phyloP scores from a whole-genome alignment of 1,139 yeast genomes.

The Eremothecium coryli region DNA sequence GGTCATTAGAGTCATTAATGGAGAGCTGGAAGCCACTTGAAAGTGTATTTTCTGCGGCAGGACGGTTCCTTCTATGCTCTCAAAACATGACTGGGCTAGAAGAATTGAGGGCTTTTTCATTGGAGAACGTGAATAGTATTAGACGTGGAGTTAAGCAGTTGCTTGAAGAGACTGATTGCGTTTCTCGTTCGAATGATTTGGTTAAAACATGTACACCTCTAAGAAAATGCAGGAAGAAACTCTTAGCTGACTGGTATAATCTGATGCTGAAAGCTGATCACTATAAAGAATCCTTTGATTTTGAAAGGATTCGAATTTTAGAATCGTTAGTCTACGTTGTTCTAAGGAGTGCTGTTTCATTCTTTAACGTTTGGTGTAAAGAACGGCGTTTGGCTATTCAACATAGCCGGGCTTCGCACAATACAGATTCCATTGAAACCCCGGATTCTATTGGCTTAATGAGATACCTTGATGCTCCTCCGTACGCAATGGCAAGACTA shows the following conservation, averaged over 20 bases:
- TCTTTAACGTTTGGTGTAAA: conserved; percentile 66
- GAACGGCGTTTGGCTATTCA: conserved; percentile 34
- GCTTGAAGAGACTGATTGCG: conserved; percentile 70
- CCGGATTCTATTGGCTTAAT: conserved; percentile 11
- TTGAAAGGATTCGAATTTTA: conserved; percentile 57
- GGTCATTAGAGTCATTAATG: conserved; percentile 30
- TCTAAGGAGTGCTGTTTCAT: conserved; percentile 59
- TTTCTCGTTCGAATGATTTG: conserved; percentile 72
- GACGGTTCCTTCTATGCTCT: conserved; percentile 66
- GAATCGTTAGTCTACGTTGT: conserved; percentile 69
- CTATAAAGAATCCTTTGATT: conserved; percentile 61
- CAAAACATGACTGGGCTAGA: conserved; percentile 22
- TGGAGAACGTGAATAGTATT: conserved; percentile 43
- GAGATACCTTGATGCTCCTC: conserved; percentile 42
- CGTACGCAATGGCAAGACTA: conserved; percentile 60
- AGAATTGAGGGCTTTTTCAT: conserved; percentile 22
- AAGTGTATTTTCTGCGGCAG: conserved; percentile 63
- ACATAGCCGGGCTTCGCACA: neutral
- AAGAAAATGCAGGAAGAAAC: conserved; percentile 63
- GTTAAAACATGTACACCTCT: conserved; percentile 64
- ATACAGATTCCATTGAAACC: neutral
- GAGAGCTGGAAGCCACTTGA: conserved; percentile 43
- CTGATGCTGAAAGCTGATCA: conserved; percentile 81
- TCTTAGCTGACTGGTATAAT: conserved; percentile 86
- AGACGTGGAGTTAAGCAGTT: conserved; percentile 78